Evolutionary conservation across 805 yeast species (phyloP).

Genomic region (Metschnikowia peoriensis): DNA sequence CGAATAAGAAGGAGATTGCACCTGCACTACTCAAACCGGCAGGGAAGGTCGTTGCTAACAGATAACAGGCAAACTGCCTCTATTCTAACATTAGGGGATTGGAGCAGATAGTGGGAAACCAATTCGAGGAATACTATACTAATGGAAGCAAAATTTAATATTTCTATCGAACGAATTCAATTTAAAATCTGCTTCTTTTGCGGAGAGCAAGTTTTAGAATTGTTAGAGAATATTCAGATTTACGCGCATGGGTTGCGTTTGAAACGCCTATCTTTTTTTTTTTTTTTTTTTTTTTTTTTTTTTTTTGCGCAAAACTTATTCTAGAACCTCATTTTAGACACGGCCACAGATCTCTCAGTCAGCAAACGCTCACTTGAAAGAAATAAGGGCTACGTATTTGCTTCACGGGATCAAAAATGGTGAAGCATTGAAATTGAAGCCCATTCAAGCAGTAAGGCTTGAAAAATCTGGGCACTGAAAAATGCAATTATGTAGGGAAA

Average conservation of each 20-base stretch:
- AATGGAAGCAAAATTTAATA: no score
- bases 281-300: no score
- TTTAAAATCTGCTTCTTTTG: no score
- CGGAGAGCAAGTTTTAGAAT: not conserved
- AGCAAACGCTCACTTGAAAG: not conserved
- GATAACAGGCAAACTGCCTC: not conserved
- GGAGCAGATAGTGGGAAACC: no score
- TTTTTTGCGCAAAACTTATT: not conserved
- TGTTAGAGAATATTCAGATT: not conserved
- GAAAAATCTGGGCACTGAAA: no score
- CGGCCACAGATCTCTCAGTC: not conserved
- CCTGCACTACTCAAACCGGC: slow-evolving; percentile 1
- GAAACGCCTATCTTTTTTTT: not conserved
- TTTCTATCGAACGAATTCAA: no score
- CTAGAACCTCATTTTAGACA: not conserved
- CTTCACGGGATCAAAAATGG: no score
- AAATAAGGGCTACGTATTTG: no score
- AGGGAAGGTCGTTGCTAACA: not conserved
- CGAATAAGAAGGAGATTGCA: not conserved
- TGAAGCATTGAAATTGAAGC: no score
- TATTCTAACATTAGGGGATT: not conserved
- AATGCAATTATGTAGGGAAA: no score
- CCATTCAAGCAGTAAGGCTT: no score
- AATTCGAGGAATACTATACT: no score
- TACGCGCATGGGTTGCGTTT: not conserved